A percentile compares a stretch with the other conserved stretches of the same genome.
Conservation (phyloP, 305 asterid genomes). For the Caryopteris hybrid region DNA sequence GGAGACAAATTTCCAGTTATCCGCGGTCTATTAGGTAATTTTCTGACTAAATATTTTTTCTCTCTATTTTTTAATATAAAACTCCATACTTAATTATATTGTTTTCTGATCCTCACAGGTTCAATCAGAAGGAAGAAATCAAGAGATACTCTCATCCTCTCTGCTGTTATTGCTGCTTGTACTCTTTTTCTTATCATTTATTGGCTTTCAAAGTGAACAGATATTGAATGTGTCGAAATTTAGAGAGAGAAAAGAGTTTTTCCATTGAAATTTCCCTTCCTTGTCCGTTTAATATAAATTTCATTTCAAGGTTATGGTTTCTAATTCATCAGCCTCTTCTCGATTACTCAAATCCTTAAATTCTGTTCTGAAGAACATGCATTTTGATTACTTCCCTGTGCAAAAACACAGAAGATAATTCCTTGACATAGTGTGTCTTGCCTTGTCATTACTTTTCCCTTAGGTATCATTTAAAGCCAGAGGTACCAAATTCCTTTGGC, state of each 20-base stretch:
- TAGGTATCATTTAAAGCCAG: neutral
- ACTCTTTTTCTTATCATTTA: constrained; percentile 83
- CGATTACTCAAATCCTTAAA: neutral
- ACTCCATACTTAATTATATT: neutral
- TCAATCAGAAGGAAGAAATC: constrained; percentile 78
- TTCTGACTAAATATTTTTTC: constrained; percentile 5
- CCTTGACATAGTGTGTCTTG: neutral
- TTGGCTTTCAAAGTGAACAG: constrained; percentile 81
- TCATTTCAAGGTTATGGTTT: constrained; percentile 14
- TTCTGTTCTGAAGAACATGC: constrained; percentile 4
- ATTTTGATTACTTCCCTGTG: neutral
- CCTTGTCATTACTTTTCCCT: neutral
- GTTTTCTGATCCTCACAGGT: constrained; percentile 43
- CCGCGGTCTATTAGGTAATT: constrained; percentile 79
- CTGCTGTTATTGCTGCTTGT: constrained; percentile 95
- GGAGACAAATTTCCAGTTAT: constrained; percentile 85
- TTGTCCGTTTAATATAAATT: constrained; percentile 15
- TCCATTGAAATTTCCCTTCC: constrained; percentile 15
- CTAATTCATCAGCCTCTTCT: neutral
- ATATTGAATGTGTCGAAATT: neutral
- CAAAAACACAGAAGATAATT: neutral
- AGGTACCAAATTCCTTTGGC: neutral
- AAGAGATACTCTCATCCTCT: constrained; percentile 83
- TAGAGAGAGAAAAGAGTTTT: constrained; percentile 20
- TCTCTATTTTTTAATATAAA: neutral